Conservation (phyloP, 2,329 filamentous ascomycete species). For the Cadophora luteo-olivacea region DNA sequence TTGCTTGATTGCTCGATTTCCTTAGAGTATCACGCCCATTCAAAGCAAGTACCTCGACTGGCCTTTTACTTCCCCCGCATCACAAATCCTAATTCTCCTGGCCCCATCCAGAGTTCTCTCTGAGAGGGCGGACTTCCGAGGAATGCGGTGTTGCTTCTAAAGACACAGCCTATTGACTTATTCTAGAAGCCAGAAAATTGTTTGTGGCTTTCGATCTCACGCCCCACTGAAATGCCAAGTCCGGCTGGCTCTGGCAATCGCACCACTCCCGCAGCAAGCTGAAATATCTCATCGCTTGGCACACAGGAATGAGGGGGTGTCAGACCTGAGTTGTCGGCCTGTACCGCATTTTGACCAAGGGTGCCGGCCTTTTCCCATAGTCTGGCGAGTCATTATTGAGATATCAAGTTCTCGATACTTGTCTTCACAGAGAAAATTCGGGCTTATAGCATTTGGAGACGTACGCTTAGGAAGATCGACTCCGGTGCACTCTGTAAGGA, state of each 20-base stretch:
- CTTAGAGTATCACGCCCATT: too few species aligned
- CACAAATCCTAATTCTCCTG: too few species aligned
- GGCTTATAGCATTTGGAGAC: background rate
- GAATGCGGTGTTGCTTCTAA: too few species aligned
- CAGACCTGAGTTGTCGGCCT: background rate
- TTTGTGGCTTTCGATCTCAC: background rate
- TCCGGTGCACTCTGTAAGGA: too few species aligned
- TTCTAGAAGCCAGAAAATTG: background rate
- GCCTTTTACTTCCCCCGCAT: too few species aligned
- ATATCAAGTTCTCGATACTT: too few species aligned
- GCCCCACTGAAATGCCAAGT: background rate
- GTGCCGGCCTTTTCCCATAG: background rate
- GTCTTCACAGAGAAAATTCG: too few species aligned
- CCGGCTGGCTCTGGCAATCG: background rate
- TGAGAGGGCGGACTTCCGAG: too few species aligned
- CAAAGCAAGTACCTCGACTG: too few species aligned
- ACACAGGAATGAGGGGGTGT: background rate
- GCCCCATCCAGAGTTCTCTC: too few species aligned
- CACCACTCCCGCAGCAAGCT: background rate
- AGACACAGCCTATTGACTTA: background rate
- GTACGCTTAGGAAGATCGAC: background rate
- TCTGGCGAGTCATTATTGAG: background rate
- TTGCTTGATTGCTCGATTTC: too few species aligned
- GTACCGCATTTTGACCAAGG: background rate
- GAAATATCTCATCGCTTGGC: background rate